Percentiles rank a stretch among this genome's conserved stretches.
These are phyloP conservation scores for Erodium maritimum DNA, from an alignment of 345 rosid species.

Conservation along the genomic window DNA sequence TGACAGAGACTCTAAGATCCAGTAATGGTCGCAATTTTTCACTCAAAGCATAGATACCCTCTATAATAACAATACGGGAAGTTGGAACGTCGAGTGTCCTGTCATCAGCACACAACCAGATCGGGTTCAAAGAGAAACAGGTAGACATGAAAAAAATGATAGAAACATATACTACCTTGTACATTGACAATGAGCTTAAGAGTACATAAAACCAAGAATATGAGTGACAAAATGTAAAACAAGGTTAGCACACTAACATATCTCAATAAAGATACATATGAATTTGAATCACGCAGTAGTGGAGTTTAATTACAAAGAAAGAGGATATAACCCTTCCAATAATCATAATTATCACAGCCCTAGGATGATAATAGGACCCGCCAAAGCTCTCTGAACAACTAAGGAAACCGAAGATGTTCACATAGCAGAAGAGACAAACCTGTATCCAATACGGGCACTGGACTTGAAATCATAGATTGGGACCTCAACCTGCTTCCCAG, in stretches of 20 bases:
- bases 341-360: too few relatives aligned
- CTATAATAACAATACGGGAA: slow-evolving; percentile 86
- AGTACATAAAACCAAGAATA: too few relatives aligned
- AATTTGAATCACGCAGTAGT: too few relatives aligned
- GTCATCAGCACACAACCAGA: slow-evolving; percentile 13
- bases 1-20: slow-evolving; percentile 85
- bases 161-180: too few relatives aligned
- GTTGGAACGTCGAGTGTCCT: slow-evolving; percentile 85
- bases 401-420: too few relatives aligned
- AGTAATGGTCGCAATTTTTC: slow-evolving; percentile 76
- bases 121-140: not conserved
- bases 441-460: slow-evolving; percentile 86
- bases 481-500: slow-evolving; percentile 62
- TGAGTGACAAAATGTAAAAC: too few relatives aligned
- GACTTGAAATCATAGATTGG: slow-evolving; percentile 94
- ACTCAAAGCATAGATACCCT: slow-evolving; percentile 92
- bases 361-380: not conserved
- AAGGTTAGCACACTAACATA: too few relatives aligned
- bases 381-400: not conserved
- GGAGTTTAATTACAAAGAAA: too few relatives aligned
- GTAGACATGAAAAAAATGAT: too few relatives aligned
- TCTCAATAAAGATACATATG: too few relatives aligned
- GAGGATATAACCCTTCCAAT: too few relatives aligned
- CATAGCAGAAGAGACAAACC: slow-evolving; percentile 29
- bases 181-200: too few relatives aligned